Base-by-base conservation (phyloP, 495 filamentous ascomycete species). In the Lasiosphaeria hispida region DNA sequence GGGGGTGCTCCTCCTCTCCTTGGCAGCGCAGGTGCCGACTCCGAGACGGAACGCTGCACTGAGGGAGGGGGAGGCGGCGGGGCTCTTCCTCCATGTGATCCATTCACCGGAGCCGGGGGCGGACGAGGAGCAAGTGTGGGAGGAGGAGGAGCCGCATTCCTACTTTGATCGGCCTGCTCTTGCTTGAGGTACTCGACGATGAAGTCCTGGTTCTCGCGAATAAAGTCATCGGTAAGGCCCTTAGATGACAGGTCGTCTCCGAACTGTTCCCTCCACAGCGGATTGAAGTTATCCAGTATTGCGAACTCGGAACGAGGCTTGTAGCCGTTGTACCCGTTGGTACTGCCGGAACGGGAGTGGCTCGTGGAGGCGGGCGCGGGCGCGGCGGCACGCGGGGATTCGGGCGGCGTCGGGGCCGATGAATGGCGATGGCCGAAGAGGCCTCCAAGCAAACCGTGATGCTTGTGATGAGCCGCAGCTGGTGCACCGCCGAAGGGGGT, bases 181-280 rank as follows among this genome's bases (percentile, higher is more conserved):
- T 94, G 82, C 61, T 87, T 87, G 62, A 97, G 87, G 65, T 94
- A 98, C 14, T 85, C 80, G 71, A 93, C 90, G 71, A 97, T 98
- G 63, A 97, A 97, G 52, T 96, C 93, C 40, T 91, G 87, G 65
- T 97, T 92, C 55, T 95, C 89, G 53, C 84, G 86, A 55, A 97
- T 94, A 63, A 94, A 87, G 66, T 96, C 93, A 64, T 94, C 89
- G 1, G 89, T 95, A 43, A 97, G 89, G 3, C 93, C 94, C 86
- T 96, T 91, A 30, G 83, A 75, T 63, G 85, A 77, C 18, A 98
- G 74, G 65, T 96, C 91, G 63, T 82, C 77, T 18, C 87, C 86
- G 66, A 96, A 80, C 41, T 95, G 80, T n/a, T 86, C 84, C 73
- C 90, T 85, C 83, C 89, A 93, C 38, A 85, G 80, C 0, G 91